A percentile compares a stretch with the other conserved stretches of the same genome.
Evolutionary conservation across 140 eudicot genomes (phyloP).

Genomic region (Flaveria floridana): DNA sequence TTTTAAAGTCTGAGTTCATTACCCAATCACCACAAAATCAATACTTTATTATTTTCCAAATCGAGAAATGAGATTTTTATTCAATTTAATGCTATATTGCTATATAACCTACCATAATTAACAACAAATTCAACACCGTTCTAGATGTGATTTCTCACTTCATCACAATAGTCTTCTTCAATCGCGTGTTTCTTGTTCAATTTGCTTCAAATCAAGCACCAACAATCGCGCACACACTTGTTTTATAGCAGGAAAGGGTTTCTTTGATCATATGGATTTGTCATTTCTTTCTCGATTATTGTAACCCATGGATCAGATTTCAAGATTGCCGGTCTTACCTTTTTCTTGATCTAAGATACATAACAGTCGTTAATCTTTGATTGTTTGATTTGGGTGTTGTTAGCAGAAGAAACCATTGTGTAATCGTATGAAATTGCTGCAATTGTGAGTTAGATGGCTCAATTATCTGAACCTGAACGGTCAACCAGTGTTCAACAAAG

Average conservation of each 20-base stretch:
- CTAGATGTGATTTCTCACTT: conserved; percentile 61
- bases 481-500: conserved; percentile 64
- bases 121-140: conserved; percentile 37
- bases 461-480: conserved; percentile 63
- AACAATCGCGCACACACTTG: background rate
- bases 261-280: conserved; percentile 26
- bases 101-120: conserved; percentile 40
- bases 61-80: conserved; percentile 18
- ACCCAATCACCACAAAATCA: conserved; percentile 32
- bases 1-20: conserved; percentile 32
- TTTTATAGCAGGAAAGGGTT: conserved; percentile 28
- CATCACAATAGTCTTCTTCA: conserved; percentile 23
- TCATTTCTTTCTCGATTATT: conserved; percentile 23
- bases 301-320: conserved; percentile 43
- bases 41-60: conserved; percentile 23
- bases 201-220: conserved; percentile 35
- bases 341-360: conserved; percentile 47
- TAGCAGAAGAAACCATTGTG: conserved; percentile 8
- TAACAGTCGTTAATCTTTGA: conserved; percentile 20
- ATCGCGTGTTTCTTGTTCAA: conserved; percentile 29
- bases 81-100: conserved; percentile 31
- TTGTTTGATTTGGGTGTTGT: conserved; percentile 28
- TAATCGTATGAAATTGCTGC: conserved; percentile 39
- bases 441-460: conserved; percentile 66
- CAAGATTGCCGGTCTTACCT: conserved; percentile 32